Evolutionary conservation across 345 rosid species (phyloP).

Genomic region (Carallia brachiata): DNA sequence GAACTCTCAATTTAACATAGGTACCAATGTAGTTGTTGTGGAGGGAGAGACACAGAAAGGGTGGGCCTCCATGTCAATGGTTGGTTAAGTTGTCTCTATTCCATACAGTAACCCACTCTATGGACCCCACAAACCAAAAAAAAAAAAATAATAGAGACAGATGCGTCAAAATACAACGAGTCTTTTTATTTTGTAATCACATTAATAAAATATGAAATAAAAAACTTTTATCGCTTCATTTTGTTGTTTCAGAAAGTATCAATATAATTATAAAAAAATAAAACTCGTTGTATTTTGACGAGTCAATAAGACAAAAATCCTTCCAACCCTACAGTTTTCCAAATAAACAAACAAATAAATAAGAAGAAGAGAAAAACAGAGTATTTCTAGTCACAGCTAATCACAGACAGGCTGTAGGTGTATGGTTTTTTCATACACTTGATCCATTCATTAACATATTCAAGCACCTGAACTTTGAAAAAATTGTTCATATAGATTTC

Average conservation of each 20-base stretch:
- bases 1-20: background rate
- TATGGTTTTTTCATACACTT: background rate
- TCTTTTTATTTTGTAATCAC: no score
- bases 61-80: slow-evolving; percentile 2
- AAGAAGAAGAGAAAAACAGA: background rate
- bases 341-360: no score
- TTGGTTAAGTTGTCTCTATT: slow-evolving; percentile 8
- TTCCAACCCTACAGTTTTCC: no score
- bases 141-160: no score
- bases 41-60: slow-evolving; percentile 7
- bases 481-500: background rate
- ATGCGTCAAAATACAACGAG: no score
- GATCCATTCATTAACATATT: background rate
- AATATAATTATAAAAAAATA: no score
- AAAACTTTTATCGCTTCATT: no score
- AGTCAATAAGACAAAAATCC: no score
- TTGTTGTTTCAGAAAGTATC: no score
- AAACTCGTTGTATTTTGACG: no score
- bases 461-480: background rate
- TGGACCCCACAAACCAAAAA: no score
- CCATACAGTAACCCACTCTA: background rate
- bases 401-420: background rate
- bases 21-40: slow-evolving; percentile 5
- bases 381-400: background rate
- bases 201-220: no score